A percentile compares a stretch with the other conserved stretches of the same genome.
These are phyloP conservation scores for Arthrobotrys megalospora DNA, from an alignment of 2,329 filamentous ascomycete species.

Conservation along the genomic window DNA sequence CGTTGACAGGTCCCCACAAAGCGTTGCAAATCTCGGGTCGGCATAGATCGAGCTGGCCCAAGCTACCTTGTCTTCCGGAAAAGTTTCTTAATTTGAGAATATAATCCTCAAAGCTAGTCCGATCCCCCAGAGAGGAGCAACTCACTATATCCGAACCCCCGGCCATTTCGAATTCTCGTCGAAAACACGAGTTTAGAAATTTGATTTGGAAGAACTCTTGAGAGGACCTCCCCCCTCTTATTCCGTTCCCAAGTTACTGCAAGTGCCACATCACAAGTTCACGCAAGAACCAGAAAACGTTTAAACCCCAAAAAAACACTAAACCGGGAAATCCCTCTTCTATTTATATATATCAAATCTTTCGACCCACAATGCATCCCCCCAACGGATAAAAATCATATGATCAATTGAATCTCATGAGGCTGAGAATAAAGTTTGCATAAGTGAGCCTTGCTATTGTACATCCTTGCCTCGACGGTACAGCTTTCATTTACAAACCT, in stretches of 20 bases:
- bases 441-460: too few relatives aligned
- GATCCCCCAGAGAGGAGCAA: constrained; percentile 8
- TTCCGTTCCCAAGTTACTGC: background rate
- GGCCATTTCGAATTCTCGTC: background rate
- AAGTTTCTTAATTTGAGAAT: constrained; percentile 29
- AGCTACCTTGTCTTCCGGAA: background rate
- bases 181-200: background rate
- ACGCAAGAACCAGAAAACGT: too few relatives aligned
- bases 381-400: background rate
- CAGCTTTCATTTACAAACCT: too few relatives aligned
- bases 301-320: background rate
- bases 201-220: background rate
- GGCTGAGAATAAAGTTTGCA: background rate
- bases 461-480: too few relatives aligned
- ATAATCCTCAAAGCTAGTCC: constrained; percentile 33
- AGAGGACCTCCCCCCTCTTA: background rate
- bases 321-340: background rate
- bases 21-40: constrained; percentile 26
- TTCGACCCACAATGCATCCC: background rate
- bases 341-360: constrained; percentile 12
- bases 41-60: constrained; percentile 15
- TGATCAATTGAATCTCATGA: background rate
- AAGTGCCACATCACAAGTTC: background rate
- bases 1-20: constrained; percentile 38
- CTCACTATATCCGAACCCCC: background rate